Base-by-base conservation (phyloP, 73 alveolate genomes). In the Breviolum minutum region DNA sequence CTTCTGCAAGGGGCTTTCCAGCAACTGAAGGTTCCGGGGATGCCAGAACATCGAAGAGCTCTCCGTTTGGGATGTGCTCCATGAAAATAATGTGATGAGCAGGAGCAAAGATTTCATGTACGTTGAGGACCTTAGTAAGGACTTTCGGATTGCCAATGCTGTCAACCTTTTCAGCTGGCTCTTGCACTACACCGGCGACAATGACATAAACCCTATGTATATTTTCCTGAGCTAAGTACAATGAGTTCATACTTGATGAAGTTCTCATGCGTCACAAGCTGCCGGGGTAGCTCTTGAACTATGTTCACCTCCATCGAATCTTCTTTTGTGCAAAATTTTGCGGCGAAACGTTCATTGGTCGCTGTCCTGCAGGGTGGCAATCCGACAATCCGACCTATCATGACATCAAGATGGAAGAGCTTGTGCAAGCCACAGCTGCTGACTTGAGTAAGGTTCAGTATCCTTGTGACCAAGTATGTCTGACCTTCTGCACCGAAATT, bases 51-150 rank as follows among this genome's bases (percentile, higher is more conserved):
- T 94, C 99, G 86, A 94, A 94, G 94, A 94, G 99, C 86, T 94
- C 99, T n/a, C 99, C 99, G 22, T 94, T 94, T 63, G 99, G 99
- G 64, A 94, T 81, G 85, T 94, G 95, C 94, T 94, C 99, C 99
- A 94, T 94, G 86, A 94, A 94, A 12, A 94, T 80, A 60, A 94
- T 94, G 99, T 94, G 99, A 63, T 77, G 94, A 5, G 99, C 99
- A 13, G 92, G 99, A 62, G 99, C 66, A 69, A 94, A 66, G n/a
- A 32, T 40, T 63, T 80, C 99, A 63, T 81, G 94, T 70, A 94
- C 99, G 29, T 94, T 82, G 63, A 94, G 19, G 61, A 87, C 95
- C 95, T 87, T 26, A 30, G 68, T 19, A 0, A 7, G 61, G 13
- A 19, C 87, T 40, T 40, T n/a, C n/a, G n/a, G 54, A 40, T 40